Evolutionary conservation across 768 basidiomycete genomes (phyloP).

Genomic region (Coprinopsis marcescibilis): DNA sequence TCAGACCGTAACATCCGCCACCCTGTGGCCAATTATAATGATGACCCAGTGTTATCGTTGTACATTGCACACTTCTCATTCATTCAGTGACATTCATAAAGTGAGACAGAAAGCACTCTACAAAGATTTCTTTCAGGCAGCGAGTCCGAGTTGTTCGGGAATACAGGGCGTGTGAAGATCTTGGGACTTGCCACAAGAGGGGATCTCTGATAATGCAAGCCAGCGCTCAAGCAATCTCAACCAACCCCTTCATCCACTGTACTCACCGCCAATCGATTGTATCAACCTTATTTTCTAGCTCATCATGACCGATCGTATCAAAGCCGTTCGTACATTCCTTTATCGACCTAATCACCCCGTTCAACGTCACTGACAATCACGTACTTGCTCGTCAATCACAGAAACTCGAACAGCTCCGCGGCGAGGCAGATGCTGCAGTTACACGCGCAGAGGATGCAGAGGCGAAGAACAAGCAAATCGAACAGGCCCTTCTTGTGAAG

Average conservation of each 20-base stretch:
- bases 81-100: no score
- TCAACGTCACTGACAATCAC: background rate
- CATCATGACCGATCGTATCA: slow-evolving; percentile 48
- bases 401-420: slow-evolving; percentile 75
- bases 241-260: slow-evolving; percentile 14
- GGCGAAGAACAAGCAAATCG: slow-evolving; percentile 68
- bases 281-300: slow-evolving; percentile 7
- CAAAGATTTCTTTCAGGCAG: no score
- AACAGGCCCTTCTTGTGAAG: slow-evolving; percentile 68
- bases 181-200: no score
- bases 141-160: no score
- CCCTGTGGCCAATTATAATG: no score
- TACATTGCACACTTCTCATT: no score
- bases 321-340: slow-evolving; percentile 28
- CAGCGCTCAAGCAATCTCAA: no score
- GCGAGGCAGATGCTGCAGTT: slow-evolving; percentile 78
- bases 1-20: no score
- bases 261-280: slow-evolving; percentile 5
- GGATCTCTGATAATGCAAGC: no score
- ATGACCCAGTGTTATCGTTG: no score
- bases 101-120: no score
- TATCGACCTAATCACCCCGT: background rate
- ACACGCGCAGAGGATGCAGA: slow-evolving; percentile 86
- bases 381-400: slow-evolving; percentile 23
- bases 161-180: no score